phyloP scores from a whole-genome alignment of 176 grass and related monocot species.

The Coix lacrymajobi region DNA sequence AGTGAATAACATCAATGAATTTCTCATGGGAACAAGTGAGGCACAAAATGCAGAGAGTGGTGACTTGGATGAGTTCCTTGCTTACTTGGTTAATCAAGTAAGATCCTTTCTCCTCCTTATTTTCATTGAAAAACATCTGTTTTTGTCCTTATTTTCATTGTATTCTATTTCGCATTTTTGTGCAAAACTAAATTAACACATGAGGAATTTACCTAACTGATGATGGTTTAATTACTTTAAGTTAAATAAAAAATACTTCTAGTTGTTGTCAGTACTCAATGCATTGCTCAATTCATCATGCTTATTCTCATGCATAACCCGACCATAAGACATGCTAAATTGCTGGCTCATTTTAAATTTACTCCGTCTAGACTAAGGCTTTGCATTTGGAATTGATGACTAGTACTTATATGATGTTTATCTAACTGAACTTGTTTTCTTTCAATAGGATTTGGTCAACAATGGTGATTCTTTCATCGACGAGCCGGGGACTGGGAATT shows the following conservation, averaged over 20 bases:
- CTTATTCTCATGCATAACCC: background rate
- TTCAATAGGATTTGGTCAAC: background rate
- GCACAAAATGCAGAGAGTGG: background rate
- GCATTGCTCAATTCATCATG: background rate
- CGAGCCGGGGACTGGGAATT: background rate
- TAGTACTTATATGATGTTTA: background rate
- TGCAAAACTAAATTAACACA: background rate
- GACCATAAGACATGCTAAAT: background rate
- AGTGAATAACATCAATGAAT: background rate
- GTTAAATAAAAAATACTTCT: background rate
- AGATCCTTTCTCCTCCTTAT: background rate
- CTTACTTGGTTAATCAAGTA: constrained; percentile 1
- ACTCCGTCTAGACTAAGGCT: background rate
- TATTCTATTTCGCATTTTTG: background rate
- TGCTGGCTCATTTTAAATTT: background rate
- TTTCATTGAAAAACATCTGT: background rate
- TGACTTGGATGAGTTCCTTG: background rate
- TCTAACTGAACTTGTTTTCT: background rate
- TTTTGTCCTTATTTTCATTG: background rate
- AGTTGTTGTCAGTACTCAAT: background rate
- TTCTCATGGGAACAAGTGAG: background rate
- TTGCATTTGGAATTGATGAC: background rate
- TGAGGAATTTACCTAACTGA: background rate
- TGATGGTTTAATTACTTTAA: background rate
- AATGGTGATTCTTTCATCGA: background rate